Evolutionary conservation across 331 rosid genomes (phyloP), one percentile per base, ranked within the genome.

Genomic region (Quercus lobata): DNA sequence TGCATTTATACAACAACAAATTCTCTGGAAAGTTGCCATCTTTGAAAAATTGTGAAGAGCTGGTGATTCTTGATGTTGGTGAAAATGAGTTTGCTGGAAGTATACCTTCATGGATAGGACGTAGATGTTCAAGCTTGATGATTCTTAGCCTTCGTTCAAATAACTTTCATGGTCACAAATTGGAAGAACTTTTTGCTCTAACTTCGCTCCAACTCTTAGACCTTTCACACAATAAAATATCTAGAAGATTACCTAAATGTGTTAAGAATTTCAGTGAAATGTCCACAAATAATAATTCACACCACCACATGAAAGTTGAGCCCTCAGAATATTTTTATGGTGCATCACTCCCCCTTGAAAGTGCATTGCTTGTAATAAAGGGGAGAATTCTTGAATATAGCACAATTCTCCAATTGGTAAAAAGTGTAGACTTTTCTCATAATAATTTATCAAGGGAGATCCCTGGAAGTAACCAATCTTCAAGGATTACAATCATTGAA

Each of bases 161-260:
- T 35, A 35, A 35, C 7, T 35, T 35, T 7, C 41, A 1, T 1
- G 41, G 41, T 35, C 9, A 35, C 41, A 1, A 6, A 35, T 7
- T 35, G 41, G 41, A 35, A 35, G 41, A 35, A 35, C 9, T 35
- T 7, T 35, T 8, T 6, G 9, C 41, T 35, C 9, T 35, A 7
- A 35, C 41, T 35, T 35, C 9, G 1, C 41, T 35, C 2, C 41
- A 6, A 35, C 8, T 35, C 8, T 35, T 35, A 35, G 41, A 35
- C 9, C 41, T 35, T 35, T 35, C 41, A 6, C 2, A 35, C 7
- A 35, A 35, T 7, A 35, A 35, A 35, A 7, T 35, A 19, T 8
- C 68, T 3, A 85, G 89, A 35, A 41, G n/a, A 10, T 49, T 88
- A 61, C 91, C 91, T 5, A 21, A 18, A 11, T 83, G 88, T 72